Conservation (phyloP, 305 asterid species). For the Solanum aculeatissimum region DNA sequence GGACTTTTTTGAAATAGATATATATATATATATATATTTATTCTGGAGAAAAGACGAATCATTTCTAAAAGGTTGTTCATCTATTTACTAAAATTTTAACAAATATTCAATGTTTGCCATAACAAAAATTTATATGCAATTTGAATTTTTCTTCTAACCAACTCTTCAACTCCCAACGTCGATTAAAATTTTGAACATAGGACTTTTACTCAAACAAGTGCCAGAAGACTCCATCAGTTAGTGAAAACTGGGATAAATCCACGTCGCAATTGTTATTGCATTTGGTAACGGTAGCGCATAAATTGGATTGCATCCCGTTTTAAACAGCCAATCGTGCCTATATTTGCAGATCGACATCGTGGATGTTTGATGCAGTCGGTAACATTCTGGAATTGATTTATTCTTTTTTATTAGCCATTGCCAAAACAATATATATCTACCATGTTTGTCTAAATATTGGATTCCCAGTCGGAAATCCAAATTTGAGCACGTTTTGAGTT, state of each 20-base stretch:
- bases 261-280: background rate
- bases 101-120: background rate
- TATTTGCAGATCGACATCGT: background rate
- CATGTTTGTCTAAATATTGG: background rate
- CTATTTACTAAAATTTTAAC: background rate
- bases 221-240: background rate
- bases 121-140: background rate
- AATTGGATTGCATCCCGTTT: no score
- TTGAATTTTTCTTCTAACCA: background rate
- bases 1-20: background rate
- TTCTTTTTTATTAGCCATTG: background rate
- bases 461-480: background rate
- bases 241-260: no score
- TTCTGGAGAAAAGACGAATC: background rate
- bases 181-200: background rate
- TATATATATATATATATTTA: background rate
- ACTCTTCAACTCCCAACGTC: background rate
- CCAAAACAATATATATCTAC: background rate
- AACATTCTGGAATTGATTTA: background rate
- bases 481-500: background rate
- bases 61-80: background rate
- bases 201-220: background rate
- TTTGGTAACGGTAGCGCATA: background rate
- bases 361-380: background rate
- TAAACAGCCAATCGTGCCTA: background rate